Conservation (phyloP, 441 rosid genomes). For the Jatropha multifida region DNA sequence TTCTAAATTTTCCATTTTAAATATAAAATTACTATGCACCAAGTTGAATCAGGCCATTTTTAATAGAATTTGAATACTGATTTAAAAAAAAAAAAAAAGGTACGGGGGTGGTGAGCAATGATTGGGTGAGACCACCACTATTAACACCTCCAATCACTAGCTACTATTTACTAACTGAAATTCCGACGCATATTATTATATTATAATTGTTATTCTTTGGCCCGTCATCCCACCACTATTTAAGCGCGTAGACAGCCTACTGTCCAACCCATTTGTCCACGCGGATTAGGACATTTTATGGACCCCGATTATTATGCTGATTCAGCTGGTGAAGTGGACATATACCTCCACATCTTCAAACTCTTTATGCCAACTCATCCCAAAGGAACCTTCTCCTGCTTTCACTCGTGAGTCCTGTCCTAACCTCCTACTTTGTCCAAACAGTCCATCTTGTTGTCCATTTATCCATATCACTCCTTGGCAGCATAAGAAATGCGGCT, state of each 20-base stretch:
- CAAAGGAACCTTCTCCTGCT: too few relatives aligned
- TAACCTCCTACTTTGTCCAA: not conserved
- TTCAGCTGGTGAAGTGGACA: slow-evolving; percentile 12
- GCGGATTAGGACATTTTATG: not conserved
- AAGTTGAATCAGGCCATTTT: too few relatives aligned
- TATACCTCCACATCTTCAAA: not conserved
- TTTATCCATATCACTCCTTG: not conserved
- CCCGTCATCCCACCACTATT: not conserved
- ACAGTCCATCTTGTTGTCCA: not conserved
- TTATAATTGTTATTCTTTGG: not conserved
- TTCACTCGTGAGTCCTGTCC: too few relatives aligned
- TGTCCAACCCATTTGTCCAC: not conserved
- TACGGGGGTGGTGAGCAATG: too few relatives aligned
- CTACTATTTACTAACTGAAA: too few relatives aligned
- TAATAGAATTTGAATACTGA: too few relatives aligned
- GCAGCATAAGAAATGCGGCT: not conserved
- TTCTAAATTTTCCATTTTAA: too few relatives aligned
- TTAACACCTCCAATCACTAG: too few relatives aligned
- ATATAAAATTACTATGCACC: too few relatives aligned
- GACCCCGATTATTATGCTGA: not conserved
- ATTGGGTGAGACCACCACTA: too few relatives aligned
- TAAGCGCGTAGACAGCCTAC: not conserved
- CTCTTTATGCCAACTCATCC: not conserved
- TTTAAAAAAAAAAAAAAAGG: too few relatives aligned
- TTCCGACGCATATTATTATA: too few relatives aligned